Percentiles rank a stretch among this genome's conserved stretches.
phyloP scores from a whole-genome alignment of 805 yeast genomes.

The Candida fluviatilis region DNA sequence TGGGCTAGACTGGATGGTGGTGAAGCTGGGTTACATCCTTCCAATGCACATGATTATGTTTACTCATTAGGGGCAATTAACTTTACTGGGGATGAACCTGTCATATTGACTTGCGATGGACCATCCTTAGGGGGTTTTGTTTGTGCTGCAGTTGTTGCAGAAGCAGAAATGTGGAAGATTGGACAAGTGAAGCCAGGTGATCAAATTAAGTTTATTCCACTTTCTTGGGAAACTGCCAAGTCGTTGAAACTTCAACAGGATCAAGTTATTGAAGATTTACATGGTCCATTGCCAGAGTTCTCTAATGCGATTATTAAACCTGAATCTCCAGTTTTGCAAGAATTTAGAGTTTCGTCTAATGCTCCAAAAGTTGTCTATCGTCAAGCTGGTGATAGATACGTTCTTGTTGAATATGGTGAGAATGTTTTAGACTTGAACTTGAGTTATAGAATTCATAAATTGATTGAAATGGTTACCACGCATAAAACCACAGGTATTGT shows the following conservation, averaged over 20 bases:
- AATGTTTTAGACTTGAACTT: constrained; percentile 79
- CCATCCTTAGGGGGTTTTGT: constrained; percentile 98
- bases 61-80: constrained; percentile 95
- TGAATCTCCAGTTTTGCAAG: constrained; percentile 68
- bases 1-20: constrained; percentile 99
- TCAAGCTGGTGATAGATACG: constrained; percentile 95
- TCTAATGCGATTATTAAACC: constrained; percentile 28
- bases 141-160: constrained; percentile 92
- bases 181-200: constrained; percentile 98
- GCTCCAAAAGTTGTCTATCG: constrained; percentile 80
- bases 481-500: constrained; percentile 74
- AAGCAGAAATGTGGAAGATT: constrained; percentile 97
- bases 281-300: constrained; percentile 37
- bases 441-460: constrained; percentile 78
- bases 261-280: constrained; percentile 40
- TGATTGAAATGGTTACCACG: constrained; percentile 66
- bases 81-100: constrained; percentile 98
- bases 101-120: constrained; percentile 93
- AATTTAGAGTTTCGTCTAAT: constrained; percentile 41
- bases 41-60: constrained; percentile 97
- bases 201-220: constrained; percentile 71
- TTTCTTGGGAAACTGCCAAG: constrained; percentile 65
- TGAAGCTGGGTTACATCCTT: constrained; percentile 96
- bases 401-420: constrained; percentile 91
- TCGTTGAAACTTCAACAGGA: constrained; percentile 61